These are phyloP conservation scores for Aspergillus fumigatus DNA, from an alignment of 2,329 filamentous ascomycete species.

Conservation along the genomic window DNA sequence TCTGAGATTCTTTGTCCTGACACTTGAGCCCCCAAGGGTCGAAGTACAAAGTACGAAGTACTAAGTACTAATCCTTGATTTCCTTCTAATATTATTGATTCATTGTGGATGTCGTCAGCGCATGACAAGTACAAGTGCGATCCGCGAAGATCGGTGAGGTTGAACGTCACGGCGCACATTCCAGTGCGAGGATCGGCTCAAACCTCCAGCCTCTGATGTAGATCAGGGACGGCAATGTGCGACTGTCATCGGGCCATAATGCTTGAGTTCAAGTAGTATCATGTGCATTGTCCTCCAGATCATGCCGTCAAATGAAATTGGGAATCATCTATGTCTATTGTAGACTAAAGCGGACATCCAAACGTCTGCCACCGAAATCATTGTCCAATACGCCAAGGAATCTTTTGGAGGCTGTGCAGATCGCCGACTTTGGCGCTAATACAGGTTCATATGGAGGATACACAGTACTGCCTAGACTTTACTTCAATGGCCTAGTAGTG, in stretches of 20 bases:
- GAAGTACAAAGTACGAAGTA: background rate
- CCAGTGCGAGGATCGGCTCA: slow-evolving; percentile 1
- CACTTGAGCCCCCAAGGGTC: background rate
- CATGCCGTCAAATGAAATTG: background rate
- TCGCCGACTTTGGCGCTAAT: background rate
- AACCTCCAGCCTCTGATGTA: background rate
- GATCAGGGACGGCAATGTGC: slow-evolving; percentile 3
- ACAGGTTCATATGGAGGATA: background rate
- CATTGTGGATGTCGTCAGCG: background rate
- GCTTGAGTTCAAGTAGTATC: background rate
- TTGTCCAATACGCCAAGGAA: background rate
- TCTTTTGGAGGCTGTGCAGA: background rate
- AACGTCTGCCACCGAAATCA: background rate
- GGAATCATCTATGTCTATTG: background rate
- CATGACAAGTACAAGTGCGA: background rate
- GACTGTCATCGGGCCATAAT: background rate
- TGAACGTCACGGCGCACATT: slow-evolving; percentile 7
- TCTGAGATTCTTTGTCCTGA: background rate
- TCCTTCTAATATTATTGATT: background rate
- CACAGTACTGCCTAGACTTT: too few species aligned
- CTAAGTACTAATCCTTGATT: background rate
- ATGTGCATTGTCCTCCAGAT: background rate
- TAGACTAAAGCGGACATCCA: background rate
- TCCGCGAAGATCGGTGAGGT: slow-evolving; percentile 1
- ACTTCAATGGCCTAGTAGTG: background rate